Evolutionary conservation across 1,139 yeast genomes (phyloP), one percentile per base, ranked within the genome.

Genomic region (Nakaseomyces delphensis): DNA sequence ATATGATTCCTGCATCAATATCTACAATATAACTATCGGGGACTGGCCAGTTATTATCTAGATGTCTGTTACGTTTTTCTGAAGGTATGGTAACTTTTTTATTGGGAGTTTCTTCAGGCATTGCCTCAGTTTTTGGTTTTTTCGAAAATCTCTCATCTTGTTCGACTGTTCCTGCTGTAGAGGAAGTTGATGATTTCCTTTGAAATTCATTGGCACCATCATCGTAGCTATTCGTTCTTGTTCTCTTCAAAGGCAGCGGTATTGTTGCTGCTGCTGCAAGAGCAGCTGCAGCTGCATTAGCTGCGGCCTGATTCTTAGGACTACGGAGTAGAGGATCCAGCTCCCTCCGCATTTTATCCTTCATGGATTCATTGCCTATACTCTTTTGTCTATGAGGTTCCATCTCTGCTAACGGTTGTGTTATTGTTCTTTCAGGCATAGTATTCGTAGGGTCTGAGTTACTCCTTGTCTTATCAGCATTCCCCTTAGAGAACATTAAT

Each of bases 1-100:
- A 86, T 44, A 89, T 89, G 2, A 79, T 65, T 0, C 96, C 96
- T 3, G 87, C 73, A 57, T 86, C 94, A 1, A 85, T 83, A 49
- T 77, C 84, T 1, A 81, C 86, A 23, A 74, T 73, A 57, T 79
- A 81, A 0, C 73, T 56, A 14, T 63, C 63, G 11, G 63, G 56
- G 5, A 61, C 62, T 1, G 63, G 52, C 58, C 58, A 51, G 19
- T 13, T n/a, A 13, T 25, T 38, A 43, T 31, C 33, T 36, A 39
- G 30, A 21, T 16, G 40, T 47, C 32, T 43, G 47, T 11, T 25
- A 13, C n/a, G 28, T 8, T 25, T 37, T 51, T 39, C 54, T 51
- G 50, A 36, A 40, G 16, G 11, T 6, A 6, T 20, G 15, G 33
- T 11, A 19, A 10, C 19, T 28, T 39, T 24, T 29, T 28, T 18